Evolutionary conservation across 768 basidiomycete species (phyloP), one percentile per base, ranked within the genome.

Genomic region (Tylopilus sp.): DNA sequence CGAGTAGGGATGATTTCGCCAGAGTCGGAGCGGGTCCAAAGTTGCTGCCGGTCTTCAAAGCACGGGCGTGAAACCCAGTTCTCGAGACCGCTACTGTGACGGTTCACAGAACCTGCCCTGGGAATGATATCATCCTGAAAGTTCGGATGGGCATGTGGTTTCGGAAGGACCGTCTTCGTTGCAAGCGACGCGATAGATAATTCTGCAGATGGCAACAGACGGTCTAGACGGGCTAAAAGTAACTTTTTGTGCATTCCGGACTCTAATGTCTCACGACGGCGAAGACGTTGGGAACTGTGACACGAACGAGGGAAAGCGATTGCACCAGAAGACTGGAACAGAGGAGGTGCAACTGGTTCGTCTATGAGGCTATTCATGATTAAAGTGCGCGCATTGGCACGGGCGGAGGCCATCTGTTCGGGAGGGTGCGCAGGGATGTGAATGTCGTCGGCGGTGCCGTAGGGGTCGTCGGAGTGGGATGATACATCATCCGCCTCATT

Each of bases 21-120:
- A 12, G 65, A 72, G 18, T 72, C 72, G 21, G 68, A 62, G 4
- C 74, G 73, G 12, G 77, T 66, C 72, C 82, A 86, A 4, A 87
- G 71, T 23, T 72, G 68, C 55, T 79, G 71, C 28, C 87, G 75
- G 50, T 91, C 86, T 67, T 91, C 88, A 64, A 88, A 90, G 62
- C 85, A 85, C 22, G 85, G 83, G 4, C 88, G 83, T 33, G 75
- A 72, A 54, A 81, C 74, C 89, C 89, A 91, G n/a, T 71, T 76
- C 39, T 75, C 76, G 41, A 91, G 71, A 48, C 85, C 83, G 13
- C 71, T 71, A 61, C 83, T 85, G 36, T 68, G 61, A 41, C 56
- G 47, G 46, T 43, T 47, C 22, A 58, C 48, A 17, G 50, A 56
- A 40, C 55, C 57, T 6, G 56, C 35, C 41, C 51, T 46, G 25